phyloP scores from a whole-genome alignment of 768 basidiomycete species.

The Crepidotus variabilis region DNA sequence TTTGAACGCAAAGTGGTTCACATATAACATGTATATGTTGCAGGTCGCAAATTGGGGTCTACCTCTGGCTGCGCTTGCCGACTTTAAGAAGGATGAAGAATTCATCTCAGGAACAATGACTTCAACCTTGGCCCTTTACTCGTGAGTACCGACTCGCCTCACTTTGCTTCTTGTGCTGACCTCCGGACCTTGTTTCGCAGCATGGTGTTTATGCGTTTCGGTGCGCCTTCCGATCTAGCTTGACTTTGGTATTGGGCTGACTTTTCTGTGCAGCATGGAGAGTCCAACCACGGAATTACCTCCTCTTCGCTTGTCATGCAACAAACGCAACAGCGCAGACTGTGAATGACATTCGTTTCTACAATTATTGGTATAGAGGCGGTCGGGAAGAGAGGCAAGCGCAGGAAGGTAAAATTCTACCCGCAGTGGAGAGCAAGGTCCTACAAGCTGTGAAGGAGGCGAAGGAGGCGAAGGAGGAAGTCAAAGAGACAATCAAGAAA shows the following conservation, averaged over 20 bases:
- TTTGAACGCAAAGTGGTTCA: conserved; percentile 2
- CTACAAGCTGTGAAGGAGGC: conserved; percentile 48
- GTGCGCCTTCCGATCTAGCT: conserved; percentile 37
- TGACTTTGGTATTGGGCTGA: conserved; percentile 2
- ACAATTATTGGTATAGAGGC: conserved; percentile 89
- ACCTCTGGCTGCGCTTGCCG: conserved; percentile 88
- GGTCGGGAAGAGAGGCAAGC: conserved; percentile 73
- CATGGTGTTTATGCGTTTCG: conserved; percentile 93
- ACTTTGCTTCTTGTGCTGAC: conserved; percentile 4
- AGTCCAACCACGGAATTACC: conserved; percentile 94
- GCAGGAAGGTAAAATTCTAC: conserved; percentile 22
- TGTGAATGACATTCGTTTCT: conserved; percentile 79
- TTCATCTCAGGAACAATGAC: conserved; percentile 98
- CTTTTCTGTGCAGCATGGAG: conserved; percentile 67
- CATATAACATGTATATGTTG: conserved; percentile 2
- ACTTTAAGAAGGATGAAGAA: conserved; percentile 92
- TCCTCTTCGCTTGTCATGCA: conserved; percentile 90
- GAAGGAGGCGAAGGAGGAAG: conserved; percentile 25
- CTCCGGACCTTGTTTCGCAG: conserved; percentile 23
- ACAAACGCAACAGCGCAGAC: conserved; percentile 89
- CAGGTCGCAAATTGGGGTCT: conserved; percentile 99
- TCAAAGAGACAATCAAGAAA: conserved; percentile 12
- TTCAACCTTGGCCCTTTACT: conserved; percentile 83
- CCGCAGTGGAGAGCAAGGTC: conserved; percentile 35
- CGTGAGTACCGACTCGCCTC: conserved; percentile 57